These are phyloP conservation scores for Lunasporangiospora selenospora DNA, from an alignment of 192 early-diverging fungal genomes.

Conservation along the genomic window DNA sequence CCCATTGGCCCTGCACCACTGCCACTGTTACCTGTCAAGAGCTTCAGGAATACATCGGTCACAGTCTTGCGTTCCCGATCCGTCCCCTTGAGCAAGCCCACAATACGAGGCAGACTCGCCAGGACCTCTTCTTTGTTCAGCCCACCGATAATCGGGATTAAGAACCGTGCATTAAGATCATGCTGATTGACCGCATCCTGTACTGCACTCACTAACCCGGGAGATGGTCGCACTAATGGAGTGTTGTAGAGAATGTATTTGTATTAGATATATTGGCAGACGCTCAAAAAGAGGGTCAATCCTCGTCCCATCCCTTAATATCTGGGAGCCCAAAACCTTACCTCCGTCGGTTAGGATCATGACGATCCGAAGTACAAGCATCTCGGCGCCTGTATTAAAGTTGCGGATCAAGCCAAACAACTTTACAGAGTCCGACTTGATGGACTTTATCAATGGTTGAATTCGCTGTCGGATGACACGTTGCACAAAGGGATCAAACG, in stretches of 20 bases:
- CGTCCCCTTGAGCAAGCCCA: slow-evolving; percentile 67
- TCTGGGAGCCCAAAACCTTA: too few relatives aligned
- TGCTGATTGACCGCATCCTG: slow-evolving; percentile 55
- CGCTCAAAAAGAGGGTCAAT: too few relatives aligned
- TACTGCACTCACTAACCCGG: slow-evolving; percentile 63
- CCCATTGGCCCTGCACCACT: too few relatives aligned
- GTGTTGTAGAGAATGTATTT: not conserved
- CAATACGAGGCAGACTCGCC: slow-evolving; percentile 64
- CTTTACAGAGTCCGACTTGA: slow-evolving; percentile 62
- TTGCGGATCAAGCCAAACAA: slow-evolving; percentile 62
- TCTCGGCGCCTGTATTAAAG: slow-evolving; percentile 77
- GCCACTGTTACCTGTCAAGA: slow-evolving; percentile 52
- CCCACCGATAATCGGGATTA: slow-evolving; percentile 71
- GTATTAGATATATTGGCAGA: not conserved
- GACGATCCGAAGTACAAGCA: slow-evolving; percentile 67
- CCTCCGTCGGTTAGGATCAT: slow-evolving; percentile 68
- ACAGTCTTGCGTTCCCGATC: slow-evolving; percentile 66
- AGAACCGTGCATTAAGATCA: slow-evolving; percentile 68
- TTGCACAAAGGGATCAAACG: slow-evolving; percentile 50
- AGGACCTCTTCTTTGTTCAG: slow-evolving; percentile 68
- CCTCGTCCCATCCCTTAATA: too few relatives aligned
- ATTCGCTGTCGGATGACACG: slow-evolving; percentile 64
- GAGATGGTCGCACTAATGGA: slow-evolving; percentile 48
- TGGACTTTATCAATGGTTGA: slow-evolving; percentile 67
- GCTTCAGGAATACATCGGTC: slow-evolving; percentile 63